phyloP scores from a whole-genome alignment of 495 filamentous ascomycete genomes.

The Cladorrhinum samala region DNA sequence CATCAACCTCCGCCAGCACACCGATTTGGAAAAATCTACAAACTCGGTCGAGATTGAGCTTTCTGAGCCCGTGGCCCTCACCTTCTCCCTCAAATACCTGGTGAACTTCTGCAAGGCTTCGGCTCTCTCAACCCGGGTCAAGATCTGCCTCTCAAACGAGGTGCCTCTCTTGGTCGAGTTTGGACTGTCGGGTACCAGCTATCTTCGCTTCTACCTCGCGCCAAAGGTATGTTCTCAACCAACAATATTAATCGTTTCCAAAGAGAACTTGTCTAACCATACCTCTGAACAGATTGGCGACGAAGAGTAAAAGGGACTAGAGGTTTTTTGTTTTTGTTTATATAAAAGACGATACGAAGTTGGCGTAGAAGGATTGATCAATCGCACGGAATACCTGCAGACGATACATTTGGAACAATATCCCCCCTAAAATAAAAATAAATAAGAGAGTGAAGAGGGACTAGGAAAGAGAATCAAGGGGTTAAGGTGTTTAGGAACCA shows the following conservation, averaged over 20 bases:
- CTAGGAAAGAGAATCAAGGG: too few species aligned
- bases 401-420: neutral
- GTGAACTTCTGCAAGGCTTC: conserved; percentile 99
- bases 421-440: neutral
- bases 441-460: too few species aligned
- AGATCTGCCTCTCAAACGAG: conserved; percentile 89
- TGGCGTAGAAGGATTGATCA: conserved; percentile 10
- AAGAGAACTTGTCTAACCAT: neutral
- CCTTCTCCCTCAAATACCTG: conserved; percentile 98
- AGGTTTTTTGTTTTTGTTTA: neutral
- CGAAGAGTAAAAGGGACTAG: conserved; percentile 64
- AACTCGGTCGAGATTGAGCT: conserved; percentile 83
- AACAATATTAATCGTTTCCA: neutral
- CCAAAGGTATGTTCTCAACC: conserved; percentile 75
- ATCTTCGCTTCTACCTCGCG: conserved; percentile 92
- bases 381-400: conserved; percentile 15
- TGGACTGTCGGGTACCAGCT: conserved; percentile 70
- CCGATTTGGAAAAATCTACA: conserved; percentile 84
- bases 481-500: too few species aligned
- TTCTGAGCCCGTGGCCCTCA: conserved; percentile 86
- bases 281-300: conserved; percentile 73
- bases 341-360: conserved; percentile 7
- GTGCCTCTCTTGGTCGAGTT: conserved; percentile 96
- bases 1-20: conserved; percentile 84
- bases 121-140: conserved; percentile 73